Conservation (phyloP, 495 filamentous ascomycete genomes). For the Penicillium cinerascens region DNA sequence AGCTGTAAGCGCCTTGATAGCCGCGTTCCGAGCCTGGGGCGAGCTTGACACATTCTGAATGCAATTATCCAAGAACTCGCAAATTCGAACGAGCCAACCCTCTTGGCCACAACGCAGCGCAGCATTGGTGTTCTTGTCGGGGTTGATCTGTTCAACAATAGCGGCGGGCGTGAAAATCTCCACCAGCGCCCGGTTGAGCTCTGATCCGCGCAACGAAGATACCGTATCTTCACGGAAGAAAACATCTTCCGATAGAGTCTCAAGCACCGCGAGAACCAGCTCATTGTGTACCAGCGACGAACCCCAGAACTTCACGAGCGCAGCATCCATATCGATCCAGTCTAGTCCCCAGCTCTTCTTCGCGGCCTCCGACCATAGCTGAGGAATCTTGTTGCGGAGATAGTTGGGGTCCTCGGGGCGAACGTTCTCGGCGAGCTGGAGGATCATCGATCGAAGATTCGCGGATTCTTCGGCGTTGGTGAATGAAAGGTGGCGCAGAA, state of each 20-base stretch:
- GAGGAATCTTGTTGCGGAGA: conserved; percentile 90
- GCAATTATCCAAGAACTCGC: conserved; percentile 69
- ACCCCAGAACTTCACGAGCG: conserved; percentile 80
- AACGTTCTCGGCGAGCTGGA: conserved; percentile 72
- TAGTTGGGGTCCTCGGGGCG: conserved; percentile 72
- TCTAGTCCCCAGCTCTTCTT: conserved; percentile 88
- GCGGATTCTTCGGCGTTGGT: conserved; percentile 59
- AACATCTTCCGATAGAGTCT: conserved; percentile 92
- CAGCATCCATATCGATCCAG: conserved; percentile 91
- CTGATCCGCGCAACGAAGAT: conserved; percentile 74
- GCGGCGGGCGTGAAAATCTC: conserved; percentile 83
- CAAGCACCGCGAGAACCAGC: conserved; percentile 77
- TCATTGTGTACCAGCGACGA: conserved; percentile 68
- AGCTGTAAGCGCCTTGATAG: conserved; percentile 69
- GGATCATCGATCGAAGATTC: conserved; percentile 66
- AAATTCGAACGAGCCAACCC: conserved; percentile 81
- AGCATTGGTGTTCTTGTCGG: conserved; percentile 58
- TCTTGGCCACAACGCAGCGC: conserved; percentile 70
- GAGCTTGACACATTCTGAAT: conserved; percentile 62
- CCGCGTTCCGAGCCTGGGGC: conserved; percentile 56
- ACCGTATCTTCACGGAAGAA: conserved; percentile 86
- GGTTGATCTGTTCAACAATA: conserved; percentile 70
- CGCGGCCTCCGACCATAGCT: conserved; percentile 90
- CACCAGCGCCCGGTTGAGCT: conserved; percentile 81
- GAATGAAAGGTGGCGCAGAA: conserved; percentile 77